Evolutionary conservation across 2,329 filamentous ascomycete species (phyloP), one percentile per base, ranked within the genome.

Genomic region (Arthrobotrys conoides): DNA sequence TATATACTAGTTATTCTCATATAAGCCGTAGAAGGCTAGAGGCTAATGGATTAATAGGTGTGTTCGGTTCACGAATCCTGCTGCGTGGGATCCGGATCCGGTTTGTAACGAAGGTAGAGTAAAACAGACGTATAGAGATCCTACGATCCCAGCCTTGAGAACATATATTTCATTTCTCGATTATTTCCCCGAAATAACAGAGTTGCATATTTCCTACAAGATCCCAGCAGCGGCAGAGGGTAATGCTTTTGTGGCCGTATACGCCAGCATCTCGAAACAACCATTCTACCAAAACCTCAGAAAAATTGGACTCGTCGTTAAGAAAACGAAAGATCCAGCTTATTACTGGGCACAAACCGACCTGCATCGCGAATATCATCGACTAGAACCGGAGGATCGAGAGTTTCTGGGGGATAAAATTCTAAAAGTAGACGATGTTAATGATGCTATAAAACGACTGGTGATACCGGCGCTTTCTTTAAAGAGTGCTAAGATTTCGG

Each of bases 191-290:
- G 22, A 51, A 1, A 24, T 51, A 24, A 51, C 48, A 0, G 48
- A 51, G 22, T 16, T 51, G 0, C 48, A 27, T 27, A 51, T 51
- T 9, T 4, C 22, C 10, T 51, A 51, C 20, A 51, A 27, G 20
- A 51, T 51, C 48, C 48, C 48, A 3, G 48, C 22, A 10, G 48
- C 10, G 5, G 22, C 22, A 27, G 48, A 51, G 12, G 20, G 20
- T 5, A 51, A 5, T 20, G 48, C 48, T 6, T 51, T 51, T 12
- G 48, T 18, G 2, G 48, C 48, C 48, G 20, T 51, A 9, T 51
- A 51, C 48, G 48, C 20, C 12, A 51, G 48, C 20, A 51, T 51
- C 14, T 51, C 48, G 16, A 24, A 16, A 51, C 48, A 51, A 51
- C 48, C 48, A 16, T 51, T 51, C 20, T 51, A 51, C 20, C 10